Evolutionary conservation across 192 early-diverging fungal species (phyloP).

Genomic region (Entophlyctis helioformis): DNA sequence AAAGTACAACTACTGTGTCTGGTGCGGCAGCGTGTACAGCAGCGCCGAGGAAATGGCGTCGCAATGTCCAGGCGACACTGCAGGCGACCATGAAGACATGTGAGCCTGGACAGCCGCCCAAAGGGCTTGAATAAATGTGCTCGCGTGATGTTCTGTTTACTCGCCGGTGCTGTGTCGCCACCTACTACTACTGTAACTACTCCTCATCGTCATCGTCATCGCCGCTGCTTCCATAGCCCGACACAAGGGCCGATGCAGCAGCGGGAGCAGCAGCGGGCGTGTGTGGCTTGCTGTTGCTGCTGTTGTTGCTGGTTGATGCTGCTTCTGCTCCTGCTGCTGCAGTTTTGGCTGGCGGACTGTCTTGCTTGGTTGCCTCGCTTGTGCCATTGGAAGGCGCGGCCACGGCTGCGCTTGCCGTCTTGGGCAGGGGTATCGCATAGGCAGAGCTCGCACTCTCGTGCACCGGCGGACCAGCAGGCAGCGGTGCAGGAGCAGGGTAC

Average conservation of each 20-base stretch:
- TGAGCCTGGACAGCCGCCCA: not conserved
- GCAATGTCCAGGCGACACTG: constrained; percentile 46
- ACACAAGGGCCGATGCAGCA: constrained; percentile 18
- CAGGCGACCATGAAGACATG: constrained; percentile 44
- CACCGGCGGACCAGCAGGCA: not conserved
- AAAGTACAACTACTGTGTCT: constrained; percentile 51
- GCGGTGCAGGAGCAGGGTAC: constrained; percentile 2
- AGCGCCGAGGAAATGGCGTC: constrained; percentile 34
- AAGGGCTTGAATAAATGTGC: too few relatives aligned
- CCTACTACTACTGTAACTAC: constrained; percentile 22
- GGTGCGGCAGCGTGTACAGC: constrained; percentile 47
- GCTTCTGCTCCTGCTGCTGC: too few relatives aligned
- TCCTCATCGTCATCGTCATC: not conserved
- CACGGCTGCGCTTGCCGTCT: too few relatives aligned
- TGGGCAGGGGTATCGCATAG: too few relatives aligned
- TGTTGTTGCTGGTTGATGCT: too few relatives aligned
- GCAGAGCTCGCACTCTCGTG: too few relatives aligned
- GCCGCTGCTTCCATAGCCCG: constrained; percentile 24
- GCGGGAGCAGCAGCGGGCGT: constrained; percentile 1
- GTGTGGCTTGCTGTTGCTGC: too few relatives aligned
- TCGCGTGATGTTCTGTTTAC: not conserved
- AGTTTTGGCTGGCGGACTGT: too few relatives aligned
- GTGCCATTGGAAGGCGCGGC: too few relatives aligned
- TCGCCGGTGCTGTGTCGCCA: constrained; percentile 6
- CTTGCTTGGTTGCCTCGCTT: too few relatives aligned